A percentile compares a stretch with the other conserved stretches of the same genome.
phyloP scores from a whole-genome alignment of 257 asterid genomes.

The Nicotiana noctiflora region DNA sequence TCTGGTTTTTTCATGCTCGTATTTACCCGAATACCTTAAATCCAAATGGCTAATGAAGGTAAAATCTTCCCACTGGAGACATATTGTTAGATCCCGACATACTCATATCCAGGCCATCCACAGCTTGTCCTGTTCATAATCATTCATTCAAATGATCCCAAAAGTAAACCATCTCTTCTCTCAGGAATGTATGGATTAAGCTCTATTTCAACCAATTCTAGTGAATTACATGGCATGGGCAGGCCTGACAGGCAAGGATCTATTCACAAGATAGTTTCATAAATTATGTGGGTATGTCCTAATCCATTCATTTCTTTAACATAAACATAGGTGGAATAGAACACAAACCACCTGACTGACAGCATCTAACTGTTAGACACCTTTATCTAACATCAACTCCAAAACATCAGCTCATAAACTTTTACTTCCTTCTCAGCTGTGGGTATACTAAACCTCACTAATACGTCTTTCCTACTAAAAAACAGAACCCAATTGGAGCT shows the following conservation, averaged over 20 bases:
- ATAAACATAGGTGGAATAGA: background rate
- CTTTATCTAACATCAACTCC: background rate
- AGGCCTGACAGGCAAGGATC: background rate
- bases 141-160: background rate
- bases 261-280: background rate
- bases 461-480: background rate
- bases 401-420: background rate
- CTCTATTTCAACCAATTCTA: background rate
- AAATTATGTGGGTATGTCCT: background rate
- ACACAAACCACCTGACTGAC: background rate
- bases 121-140: background rate
- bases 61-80: background rate
- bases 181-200: background rate
- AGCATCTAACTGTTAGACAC: background rate
- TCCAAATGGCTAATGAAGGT: background rate
- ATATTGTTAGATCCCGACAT: background rate
- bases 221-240: background rate
- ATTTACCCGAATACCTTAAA: background rate
- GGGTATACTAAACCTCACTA: background rate
- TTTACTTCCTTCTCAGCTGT: constrained; percentile 5
- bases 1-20: background rate
- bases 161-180: background rate
- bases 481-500: background rate
- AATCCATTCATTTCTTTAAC: background rate
- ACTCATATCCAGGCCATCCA: background rate